Percentiles rank a stretch among this genome's conserved stretches.
These are phyloP conservation scores for Microdochium nivale DNA, from an alignment of 2,329 filamentous ascomycete species.

Conservation along the genomic window DNA sequence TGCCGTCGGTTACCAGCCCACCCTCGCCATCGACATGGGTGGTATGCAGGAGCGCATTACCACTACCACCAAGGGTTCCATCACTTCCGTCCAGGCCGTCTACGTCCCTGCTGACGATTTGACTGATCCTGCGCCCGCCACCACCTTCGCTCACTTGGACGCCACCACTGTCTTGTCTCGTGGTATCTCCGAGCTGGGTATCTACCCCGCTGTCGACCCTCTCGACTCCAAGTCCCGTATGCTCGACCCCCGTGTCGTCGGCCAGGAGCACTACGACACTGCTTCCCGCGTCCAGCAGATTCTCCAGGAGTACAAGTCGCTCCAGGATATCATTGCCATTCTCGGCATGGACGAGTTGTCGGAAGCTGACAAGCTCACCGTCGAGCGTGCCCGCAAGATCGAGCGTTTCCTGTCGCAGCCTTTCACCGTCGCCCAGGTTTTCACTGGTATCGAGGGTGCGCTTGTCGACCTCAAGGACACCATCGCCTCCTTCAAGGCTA, in stretches of 20 bases:
- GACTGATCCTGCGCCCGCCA: constrained; percentile 98
- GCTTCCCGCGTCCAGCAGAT: constrained; percentile 97
- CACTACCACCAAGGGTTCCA: constrained; percentile 98
- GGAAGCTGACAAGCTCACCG: constrained; percentile 97
- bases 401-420: constrained; percentile 99
- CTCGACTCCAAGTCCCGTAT: constrained; percentile 99
- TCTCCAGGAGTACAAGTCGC: constrained; percentile 99
- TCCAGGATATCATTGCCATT: constrained; percentile 99
- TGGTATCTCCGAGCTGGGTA: constrained; percentile 99
- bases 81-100: constrained; percentile 99
- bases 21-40: constrained; percentile 98
- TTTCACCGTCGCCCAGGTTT: constrained; percentile 81
- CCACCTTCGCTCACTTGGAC: constrained; percentile 99
- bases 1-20: constrained; percentile 99
- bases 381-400: constrained; percentile 99
- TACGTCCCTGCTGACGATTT: constrained; percentile 99
- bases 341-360: constrained; percentile 99
- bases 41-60: constrained; percentile 99
- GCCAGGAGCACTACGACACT: constrained; percentile 93
- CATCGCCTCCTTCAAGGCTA: constrained; percentile 94
- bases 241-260: constrained; percentile 97
- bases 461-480: constrained; percentile 99
- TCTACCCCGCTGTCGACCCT: constrained; percentile 99
- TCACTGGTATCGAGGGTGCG: constrained; percentile 90
- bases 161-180: constrained; percentile 99